A percentile compares a stretch with the other conserved stretches of the same genome.
Conservation (phyloP, 768 basidiomycete genomes). For the Phlebiopsis flavidoalba region DNA sequence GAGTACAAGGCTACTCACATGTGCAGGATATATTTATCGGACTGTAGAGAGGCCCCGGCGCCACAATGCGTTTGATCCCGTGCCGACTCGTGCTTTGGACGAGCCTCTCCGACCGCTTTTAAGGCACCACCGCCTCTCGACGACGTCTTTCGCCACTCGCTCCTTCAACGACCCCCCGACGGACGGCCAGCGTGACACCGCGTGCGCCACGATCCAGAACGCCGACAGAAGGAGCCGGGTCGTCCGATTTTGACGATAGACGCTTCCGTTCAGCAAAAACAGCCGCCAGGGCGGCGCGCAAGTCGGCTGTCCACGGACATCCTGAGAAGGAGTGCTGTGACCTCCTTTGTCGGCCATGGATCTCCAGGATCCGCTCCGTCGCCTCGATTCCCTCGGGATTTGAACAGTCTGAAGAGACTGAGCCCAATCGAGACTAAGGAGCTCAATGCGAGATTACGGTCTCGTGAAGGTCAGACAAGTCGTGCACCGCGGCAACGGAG, state of each 20-base stretch:
- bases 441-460: constrained; percentile 41
- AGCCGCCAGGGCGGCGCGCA: background rate
- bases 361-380: constrained; percentile 29
- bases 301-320: background rate
- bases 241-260: background rate
- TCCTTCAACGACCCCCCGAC: background rate
- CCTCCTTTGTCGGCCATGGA: constrained; percentile 11
- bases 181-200: background rate
- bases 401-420: constrained; percentile 40
- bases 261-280: background rate
- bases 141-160: background rate
- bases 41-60: constrained; percentile 42
- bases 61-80: constrained; percentile 34
- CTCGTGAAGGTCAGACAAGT: constrained; percentile 18
- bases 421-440: constrained; percentile 34
- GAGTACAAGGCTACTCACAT: constrained; percentile 14
- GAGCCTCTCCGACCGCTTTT: constrained; percentile 46
- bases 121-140: constrained; percentile 32
- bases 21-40: background rate
- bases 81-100: constrained; percentile 29
- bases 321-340: background rate
- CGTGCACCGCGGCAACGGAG: background rate
- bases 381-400: constrained; percentile 41
- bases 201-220: background rate
- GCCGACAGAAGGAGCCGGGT: background rate